Base-by-base conservation (phyloP, 2,329 filamentous ascomycete species). In the Scopulariopsis brevicaulis region DNA sequence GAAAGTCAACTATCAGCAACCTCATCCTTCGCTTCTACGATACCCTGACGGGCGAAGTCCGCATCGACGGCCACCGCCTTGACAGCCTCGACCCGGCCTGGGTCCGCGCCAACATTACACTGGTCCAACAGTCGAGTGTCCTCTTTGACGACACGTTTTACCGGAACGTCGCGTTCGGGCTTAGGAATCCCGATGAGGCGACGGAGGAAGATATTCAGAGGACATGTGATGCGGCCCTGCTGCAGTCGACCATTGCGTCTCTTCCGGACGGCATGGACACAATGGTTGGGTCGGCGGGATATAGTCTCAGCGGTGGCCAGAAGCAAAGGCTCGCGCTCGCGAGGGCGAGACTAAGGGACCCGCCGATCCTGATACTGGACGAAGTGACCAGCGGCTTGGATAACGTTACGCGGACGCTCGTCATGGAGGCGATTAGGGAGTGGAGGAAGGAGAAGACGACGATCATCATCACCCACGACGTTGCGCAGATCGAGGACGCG, bases 381-480 rank as follows among this genome's bases (percentile, higher is more conserved):
- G 94, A 97, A 68, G 83, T 89, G 0, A 96, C 90, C 0, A 94
- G 90, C 68, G 89, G 89, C 0, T 74, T 97, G 11, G 93, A 97
- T 64, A 82, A 85, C n/a, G 76, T 80, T 11, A 92, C 81, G 58
- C 81, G 86, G 60, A 73, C 73, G 0, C 70, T 84, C 14, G 80
- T 96, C 43, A 86, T 96, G 77, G 81, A 87, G 50, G 82, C 85
- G 0, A 86, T 96, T 56, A 79, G 90, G 8, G 66, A 79, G 22
- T 96, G 91, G 93, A 80, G 94, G 24, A 74, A 73, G 40, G 86
- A 81, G 0, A 94, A 89, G 68, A 96, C 92, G 0, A 97, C 93
- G 0, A 89, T 97, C 56, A 83, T 97, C 63, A 93, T 97, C 64
- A 96, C 94, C 0, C 93, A 97, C 65, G 90, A 97, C 62, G 80